Percentiles rank a stretch among this genome's conserved stretches.
These are phyloP conservation scores for Ogataea hybrid DNA, from an alignment of 1,139 yeast genomes.

Conservation along the genomic window DNA sequence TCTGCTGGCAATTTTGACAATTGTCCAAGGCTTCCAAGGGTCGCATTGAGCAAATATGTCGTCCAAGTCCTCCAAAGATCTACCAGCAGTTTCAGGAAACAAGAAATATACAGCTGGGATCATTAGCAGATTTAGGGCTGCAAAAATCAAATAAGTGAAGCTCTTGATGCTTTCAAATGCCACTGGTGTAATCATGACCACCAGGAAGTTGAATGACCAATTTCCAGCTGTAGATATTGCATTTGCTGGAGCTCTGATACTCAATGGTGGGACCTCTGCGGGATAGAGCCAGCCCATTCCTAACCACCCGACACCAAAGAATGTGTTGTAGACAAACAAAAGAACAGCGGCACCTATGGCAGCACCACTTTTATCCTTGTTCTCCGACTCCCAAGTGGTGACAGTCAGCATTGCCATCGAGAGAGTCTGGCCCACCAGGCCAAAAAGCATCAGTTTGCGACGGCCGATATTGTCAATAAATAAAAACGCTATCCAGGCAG, in stretches of 20 bases:
- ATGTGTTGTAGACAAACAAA: no score
- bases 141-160: background rate
- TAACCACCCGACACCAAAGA: background rate
- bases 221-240: background rate
- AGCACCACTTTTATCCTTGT: no score
- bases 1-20: background rate
- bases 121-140: background rate
- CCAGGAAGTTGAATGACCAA: background rate
- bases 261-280: background rate
- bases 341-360: no score
- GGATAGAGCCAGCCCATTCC: background rate
- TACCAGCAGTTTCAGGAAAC: background rate
- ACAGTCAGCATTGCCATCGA: no score
- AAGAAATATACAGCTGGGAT: background rate
- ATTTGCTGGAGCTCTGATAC: background rate
- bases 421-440: no score
- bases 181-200: background rate
- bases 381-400: no score
- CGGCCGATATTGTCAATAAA: no score
- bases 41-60: background rate
- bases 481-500: no score
- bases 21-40: background rate
- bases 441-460: no score
- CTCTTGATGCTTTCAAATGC: background rate
- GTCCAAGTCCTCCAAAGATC: background rate